These are phyloP conservation scores for Typha latifolia DNA, from an alignment of 176 grass and related monocot species.

Conservation along the genomic window DNA sequence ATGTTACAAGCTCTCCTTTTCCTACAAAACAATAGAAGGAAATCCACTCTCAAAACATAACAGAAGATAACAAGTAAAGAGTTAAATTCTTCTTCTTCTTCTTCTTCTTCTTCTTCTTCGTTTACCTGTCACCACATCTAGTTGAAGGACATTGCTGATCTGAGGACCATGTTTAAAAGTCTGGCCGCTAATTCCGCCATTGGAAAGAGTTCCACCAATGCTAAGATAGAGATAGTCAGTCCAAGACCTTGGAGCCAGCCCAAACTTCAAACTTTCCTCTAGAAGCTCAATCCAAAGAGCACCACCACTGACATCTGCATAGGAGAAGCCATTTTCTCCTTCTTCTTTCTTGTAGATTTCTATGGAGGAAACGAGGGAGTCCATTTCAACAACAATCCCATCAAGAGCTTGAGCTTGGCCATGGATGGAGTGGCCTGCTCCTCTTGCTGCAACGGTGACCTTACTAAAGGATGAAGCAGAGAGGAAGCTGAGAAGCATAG, in stretches of 20 bases:
- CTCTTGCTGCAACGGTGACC: slow-evolving; percentile 76
- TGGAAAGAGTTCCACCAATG: slow-evolving; percentile 77
- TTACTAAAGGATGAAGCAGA: slow-evolving; percentile 63
- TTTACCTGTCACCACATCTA: slow-evolving; percentile 89
- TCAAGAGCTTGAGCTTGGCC: slow-evolving; percentile 84
- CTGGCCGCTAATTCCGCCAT: slow-evolving; percentile 87
- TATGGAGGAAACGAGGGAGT: slow-evolving; percentile 53
- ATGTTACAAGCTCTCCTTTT: slow-evolving; percentile 58
- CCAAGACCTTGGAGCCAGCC: slow-evolving; percentile 80
- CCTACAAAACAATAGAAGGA: slow-evolving; percentile 40
- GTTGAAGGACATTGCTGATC: slow-evolving; percentile 87
- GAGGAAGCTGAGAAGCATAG: slow-evolving; percentile 76
- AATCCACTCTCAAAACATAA: slow-evolving; percentile 26
- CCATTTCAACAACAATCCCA: slow-evolving; percentile 94
- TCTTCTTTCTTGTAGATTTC: slow-evolving; percentile 40
- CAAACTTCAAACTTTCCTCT: slow-evolving; percentile 73
- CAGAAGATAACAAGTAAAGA: slow-evolving; percentile 26
- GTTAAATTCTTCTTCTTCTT: neutral
- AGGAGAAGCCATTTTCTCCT: slow-evolving; percentile 28
- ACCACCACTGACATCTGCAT: slow-evolving; percentile 66
- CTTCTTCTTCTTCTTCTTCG: slow-evolving; percentile 20
- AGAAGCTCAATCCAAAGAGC: slow-evolving; percentile 83
- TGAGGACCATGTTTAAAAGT: slow-evolving; percentile 89
- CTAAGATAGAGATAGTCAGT: slow-evolving; percentile 84
- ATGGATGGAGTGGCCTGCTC: slow-evolving; percentile 84